These are phyloP conservation scores for Rhodosporidiobolus sp. DNA, from an alignment of 768 basidiomycete genomes.

Conservation along the genomic window DNA sequence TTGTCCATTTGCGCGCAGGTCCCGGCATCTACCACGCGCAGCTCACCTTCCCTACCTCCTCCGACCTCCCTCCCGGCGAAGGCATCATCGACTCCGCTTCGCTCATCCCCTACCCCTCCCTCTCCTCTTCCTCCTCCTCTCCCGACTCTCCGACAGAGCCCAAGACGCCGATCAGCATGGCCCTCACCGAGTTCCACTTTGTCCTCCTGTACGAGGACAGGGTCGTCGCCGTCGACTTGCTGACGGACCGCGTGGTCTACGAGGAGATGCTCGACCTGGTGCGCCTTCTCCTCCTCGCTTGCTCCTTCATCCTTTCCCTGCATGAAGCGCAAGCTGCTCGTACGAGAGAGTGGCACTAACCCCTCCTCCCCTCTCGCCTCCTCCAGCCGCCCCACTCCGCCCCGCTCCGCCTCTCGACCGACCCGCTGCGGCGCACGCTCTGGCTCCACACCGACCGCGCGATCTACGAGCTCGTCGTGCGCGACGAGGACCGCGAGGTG, in stretches of 20 bases:
- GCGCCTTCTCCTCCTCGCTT: slow-evolving; percentile 43
- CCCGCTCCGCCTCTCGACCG: slow-evolving; percentile 71
- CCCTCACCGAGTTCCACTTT: slow-evolving; percentile 88
- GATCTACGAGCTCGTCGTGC: slow-evolving; percentile 78
- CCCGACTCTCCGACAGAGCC: slow-evolving; percentile 10
- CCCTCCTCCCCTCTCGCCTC: neutral
- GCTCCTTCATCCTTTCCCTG: neutral
- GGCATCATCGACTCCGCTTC: slow-evolving; percentile 73
- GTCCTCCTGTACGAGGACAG: slow-evolving; percentile 76
- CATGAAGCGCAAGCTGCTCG: too few relatives aligned
- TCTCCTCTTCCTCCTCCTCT: slow-evolving; percentile 44
- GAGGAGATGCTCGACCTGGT: slow-evolving; percentile 65
- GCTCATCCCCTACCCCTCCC: slow-evolving; percentile 69
- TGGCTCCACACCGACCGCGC: slow-evolving; percentile 91
- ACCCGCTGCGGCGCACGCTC: slow-evolving; percentile 82
- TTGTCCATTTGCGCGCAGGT: slow-evolving; percentile 57
- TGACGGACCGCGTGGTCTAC: slow-evolving; percentile 76
- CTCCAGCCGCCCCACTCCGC: slow-evolving; percentile 69
- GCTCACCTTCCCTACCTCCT: slow-evolving; percentile 57
- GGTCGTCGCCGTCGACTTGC: slow-evolving; percentile 69
- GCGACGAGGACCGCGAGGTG: slow-evolving; percentile 87
- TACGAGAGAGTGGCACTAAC: too few relatives aligned
- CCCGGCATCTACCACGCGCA: slow-evolving; percentile 84
- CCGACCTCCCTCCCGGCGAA: slow-evolving; percentile 57
- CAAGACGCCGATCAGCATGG: slow-evolving; percentile 68